Evolutionary conservation across 2,329 filamentous ascomycete genomes (phyloP).

Genomic region (Aspergillus latus): DNA sequence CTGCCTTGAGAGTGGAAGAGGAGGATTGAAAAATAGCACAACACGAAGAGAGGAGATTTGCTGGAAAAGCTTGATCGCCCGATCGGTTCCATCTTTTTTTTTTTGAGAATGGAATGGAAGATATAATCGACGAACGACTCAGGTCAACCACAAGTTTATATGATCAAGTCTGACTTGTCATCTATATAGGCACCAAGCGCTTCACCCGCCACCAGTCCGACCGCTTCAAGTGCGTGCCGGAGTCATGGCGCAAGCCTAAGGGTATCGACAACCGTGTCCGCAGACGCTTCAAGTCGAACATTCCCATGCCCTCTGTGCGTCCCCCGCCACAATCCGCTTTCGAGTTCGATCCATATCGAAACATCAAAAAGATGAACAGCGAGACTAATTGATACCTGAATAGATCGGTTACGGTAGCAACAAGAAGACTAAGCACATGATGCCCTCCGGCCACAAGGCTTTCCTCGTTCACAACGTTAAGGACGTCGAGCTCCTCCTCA

Average conservation of each 20-base stretch:
- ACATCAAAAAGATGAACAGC: neutral
- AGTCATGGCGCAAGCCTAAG: constrained; percentile 99
- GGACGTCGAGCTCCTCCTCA: constrained; percentile 95
- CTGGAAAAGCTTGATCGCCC: neutral
- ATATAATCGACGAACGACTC: neutral
- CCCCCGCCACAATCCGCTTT: neutral
- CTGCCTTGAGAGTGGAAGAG: constrained; percentile 1
- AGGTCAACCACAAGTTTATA: neutral
- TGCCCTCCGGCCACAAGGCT: constrained; percentile 98
- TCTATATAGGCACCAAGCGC: constrained; percentile 73
- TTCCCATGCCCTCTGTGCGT: constrained; percentile 97
- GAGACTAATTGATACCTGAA: constrained; percentile 6
- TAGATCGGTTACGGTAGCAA: constrained; percentile 99
- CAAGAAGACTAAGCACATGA: constrained; percentile 99
- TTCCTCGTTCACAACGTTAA: constrained; percentile 98
- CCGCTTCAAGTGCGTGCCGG: constrained; percentile 86
- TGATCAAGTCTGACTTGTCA: constrained; percentile 7
- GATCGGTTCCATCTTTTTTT: neutral
- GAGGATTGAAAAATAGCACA: neutral
- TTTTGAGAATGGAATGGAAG: neutral
- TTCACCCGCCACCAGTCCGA: constrained; percentile 98
- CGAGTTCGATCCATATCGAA: neutral
- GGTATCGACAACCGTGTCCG: constrained; percentile 99
- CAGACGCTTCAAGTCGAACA: constrained; percentile 94
- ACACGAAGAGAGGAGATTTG: neutral